A percentile compares a stretch with the other conserved stretches of the same genome.
Conservation (phyloP, 805 yeast genomes). For the Candida dajiaensis region DNA sequence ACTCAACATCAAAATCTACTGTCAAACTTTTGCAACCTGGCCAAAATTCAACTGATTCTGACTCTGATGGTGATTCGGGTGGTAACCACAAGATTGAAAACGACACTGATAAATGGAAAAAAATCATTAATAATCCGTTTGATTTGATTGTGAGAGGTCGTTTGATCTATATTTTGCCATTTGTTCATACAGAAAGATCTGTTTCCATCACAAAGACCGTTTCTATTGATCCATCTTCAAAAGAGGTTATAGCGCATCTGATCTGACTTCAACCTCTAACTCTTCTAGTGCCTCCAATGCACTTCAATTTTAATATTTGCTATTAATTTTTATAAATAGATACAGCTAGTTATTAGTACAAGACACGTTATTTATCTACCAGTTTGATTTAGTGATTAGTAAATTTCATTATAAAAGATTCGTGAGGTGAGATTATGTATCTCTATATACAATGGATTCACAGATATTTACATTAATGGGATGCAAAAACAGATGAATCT, state of each 20-base stretch:
- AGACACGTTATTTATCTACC: too few species aligned
- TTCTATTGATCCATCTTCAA: conserved; percentile 45
- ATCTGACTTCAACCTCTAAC: neutral
- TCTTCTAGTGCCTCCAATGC: neutral
- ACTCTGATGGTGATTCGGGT: conserved; percentile 16
- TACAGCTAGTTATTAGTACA: neutral
- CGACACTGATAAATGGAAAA: conserved; percentile 58
- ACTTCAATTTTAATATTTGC: neutral
- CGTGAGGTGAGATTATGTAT: neutral
- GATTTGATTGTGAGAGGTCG: conserved; percentile 82
- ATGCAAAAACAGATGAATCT: neutral
- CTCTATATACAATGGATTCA: neutral
- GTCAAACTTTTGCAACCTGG: conserved; percentile 76
- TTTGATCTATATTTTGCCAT: conserved; percentile 69
- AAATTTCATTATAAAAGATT: neutral
- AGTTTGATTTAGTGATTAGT: neutral
- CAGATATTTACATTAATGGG: neutral
- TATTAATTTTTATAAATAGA: too few species aligned
- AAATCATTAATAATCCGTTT: conserved; percentile 71
- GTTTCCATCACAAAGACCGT: conserved; percentile 57
- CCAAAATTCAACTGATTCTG: conserved; percentile 18
- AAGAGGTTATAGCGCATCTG: neutral
- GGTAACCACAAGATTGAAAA: conserved; percentile 24
- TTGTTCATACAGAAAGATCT: conserved; percentile 46
- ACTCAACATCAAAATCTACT: conserved; percentile 56